Percentiles rank a stretch among this genome's conserved stretches.
phyloP scores from a whole-genome alignment of 768 basidiomycete genomes.

The Galerina marginata region DNA sequence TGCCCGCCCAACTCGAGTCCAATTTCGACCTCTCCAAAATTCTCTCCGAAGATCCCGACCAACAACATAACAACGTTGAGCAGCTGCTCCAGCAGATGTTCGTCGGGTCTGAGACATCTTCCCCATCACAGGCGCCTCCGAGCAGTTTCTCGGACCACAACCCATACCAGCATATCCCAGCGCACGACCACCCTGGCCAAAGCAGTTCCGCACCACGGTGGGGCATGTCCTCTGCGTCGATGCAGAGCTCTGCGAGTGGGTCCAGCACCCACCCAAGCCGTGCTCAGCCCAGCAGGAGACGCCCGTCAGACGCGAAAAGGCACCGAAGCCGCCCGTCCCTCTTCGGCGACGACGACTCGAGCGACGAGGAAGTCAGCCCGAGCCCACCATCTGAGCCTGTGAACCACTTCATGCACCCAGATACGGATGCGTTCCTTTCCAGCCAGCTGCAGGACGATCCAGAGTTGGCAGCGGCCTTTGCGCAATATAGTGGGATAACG shows the following conservation, averaged over 20 bases:
- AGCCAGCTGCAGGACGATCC: conserved; percentile 20
- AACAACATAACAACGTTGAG: conserved; percentile 20
- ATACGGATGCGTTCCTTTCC: conserved; percentile 8
- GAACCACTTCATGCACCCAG: conserved; percentile 4
- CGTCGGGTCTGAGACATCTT: no score
- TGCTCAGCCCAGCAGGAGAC: not conserved
- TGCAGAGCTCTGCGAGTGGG: conserved; percentile 1
- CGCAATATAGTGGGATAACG: conserved; percentile 13
- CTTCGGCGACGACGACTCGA: conserved; percentile 19
- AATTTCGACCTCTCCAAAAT: conserved; percentile 19
- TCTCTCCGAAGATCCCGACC: conserved; percentile 15
- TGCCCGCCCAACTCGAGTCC: conserved; percentile 9
- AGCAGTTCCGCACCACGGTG: not conserved
- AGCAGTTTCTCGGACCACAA: not conserved
- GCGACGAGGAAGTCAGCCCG: conserved; percentile 19
- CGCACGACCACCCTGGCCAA: not conserved
- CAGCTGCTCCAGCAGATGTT: conserved; percentile 18
- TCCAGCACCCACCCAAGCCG: conserved; percentile 1
- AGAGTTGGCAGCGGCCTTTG: conserved; percentile 14
- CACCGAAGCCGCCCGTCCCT: conserved; percentile 11
- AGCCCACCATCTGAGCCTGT: conserved; percentile 1
- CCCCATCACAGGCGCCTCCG: not conserved
- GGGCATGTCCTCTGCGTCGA: conserved; percentile 9
- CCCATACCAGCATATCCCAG: not conserved
- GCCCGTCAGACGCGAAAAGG: not conserved